Evolutionary conservation across 2,329 filamentous ascomycete species (phyloP).

Genomic region (Scytalidium lignicola): DNA sequence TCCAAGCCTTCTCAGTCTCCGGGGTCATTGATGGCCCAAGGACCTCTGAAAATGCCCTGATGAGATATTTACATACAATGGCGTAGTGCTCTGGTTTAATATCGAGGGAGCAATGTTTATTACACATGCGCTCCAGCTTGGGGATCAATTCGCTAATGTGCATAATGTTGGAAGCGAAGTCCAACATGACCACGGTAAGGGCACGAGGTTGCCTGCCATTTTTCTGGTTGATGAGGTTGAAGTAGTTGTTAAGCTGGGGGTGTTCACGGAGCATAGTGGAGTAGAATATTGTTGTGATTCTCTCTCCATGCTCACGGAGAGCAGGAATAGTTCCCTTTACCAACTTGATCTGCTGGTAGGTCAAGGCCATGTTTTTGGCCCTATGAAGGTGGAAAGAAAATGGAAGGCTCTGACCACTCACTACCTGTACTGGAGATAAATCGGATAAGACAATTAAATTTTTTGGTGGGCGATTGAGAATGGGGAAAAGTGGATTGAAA

Average conservation of each 20-base stretch:
- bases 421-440: too few relatives aligned
- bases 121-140: constrained; percentile 62
- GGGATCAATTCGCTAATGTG: constrained; percentile 55
- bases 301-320: constrained; percentile 60
- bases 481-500: too few relatives aligned
- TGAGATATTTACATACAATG: constrained; percentile 63
- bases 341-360: constrained; percentile 53
- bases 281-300: constrained; percentile 72
- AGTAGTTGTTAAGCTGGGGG: constrained; percentile 63
- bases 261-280: constrained; percentile 58
- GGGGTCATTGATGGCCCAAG: constrained; percentile 63
- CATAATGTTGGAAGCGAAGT: constrained; percentile 70
- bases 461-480: too few relatives aligned
- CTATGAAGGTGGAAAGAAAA: too few relatives aligned
- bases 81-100: constrained; percentile 65
- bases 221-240: constrained; percentile 65
- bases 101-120: constrained; percentile 71
- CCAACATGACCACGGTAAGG: constrained; percentile 63
- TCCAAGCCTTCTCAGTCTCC: constrained; percentile 66
- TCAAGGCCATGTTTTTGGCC: not conserved
- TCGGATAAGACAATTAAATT: too few relatives aligned
- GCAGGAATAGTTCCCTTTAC: constrained; percentile 76
- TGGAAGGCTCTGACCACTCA: too few relatives aligned
- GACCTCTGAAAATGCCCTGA: constrained; percentile 62
- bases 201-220: constrained; percentile 66